phyloP scores from a whole-genome alignment of 2,329 filamentous ascomycete genomes.

The Pseudonectria foliicola region DNA sequence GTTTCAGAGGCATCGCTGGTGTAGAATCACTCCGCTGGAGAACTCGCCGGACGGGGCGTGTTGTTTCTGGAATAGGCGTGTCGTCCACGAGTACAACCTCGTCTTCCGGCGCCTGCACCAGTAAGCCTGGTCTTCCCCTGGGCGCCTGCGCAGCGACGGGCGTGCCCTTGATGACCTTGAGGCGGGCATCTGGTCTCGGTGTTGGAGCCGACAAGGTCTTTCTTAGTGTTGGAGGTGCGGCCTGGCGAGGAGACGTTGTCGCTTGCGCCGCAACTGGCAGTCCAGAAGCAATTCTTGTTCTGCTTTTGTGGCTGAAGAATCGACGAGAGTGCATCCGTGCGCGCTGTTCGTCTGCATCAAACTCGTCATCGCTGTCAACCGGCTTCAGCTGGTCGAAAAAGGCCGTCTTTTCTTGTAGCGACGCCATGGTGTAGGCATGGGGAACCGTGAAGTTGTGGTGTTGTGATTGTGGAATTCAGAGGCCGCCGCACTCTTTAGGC shows the following conservation, averaged over 20 bases:
- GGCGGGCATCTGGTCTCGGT: slow-evolving; percentile 1
- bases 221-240: background rate
- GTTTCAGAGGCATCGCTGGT: slow-evolving; percentile 18
- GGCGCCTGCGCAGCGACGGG: slow-evolving; percentile 16
- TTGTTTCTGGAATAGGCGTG: slow-evolving; percentile 22
- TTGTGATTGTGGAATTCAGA: background rate
- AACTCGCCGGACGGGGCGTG: slow-evolving; percentile 9
- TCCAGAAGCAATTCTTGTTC: slow-evolving; percentile 8
- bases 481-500: background rate
- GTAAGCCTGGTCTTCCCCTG: slow-evolving; percentile 13
- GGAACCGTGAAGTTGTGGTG: background rate
- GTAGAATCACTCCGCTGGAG: slow-evolving; percentile 25
- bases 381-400: slow-evolving; percentile 39
- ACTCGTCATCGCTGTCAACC: slow-evolving; percentile 26
- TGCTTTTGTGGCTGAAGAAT: slow-evolving; percentile 20
- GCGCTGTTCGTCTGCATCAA: slow-evolving; percentile 24
- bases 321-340: slow-evolving; percentile 23
- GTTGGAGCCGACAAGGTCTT: slow-evolving; percentile 14
- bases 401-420: slow-evolving; percentile 34
- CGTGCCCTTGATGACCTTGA: slow-evolving; percentile 24
- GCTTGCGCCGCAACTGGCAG: slow-evolving; percentile 10
- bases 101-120: slow-evolving; percentile 12
- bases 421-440: slow-evolving; percentile 14
- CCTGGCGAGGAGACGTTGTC: slow-evolving; percentile 8
- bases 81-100: slow-evolving; percentile 19